Evolutionary conservation across 805 yeast species (phyloP).

Genomic region (Ogataea paradorogensis): DNA sequence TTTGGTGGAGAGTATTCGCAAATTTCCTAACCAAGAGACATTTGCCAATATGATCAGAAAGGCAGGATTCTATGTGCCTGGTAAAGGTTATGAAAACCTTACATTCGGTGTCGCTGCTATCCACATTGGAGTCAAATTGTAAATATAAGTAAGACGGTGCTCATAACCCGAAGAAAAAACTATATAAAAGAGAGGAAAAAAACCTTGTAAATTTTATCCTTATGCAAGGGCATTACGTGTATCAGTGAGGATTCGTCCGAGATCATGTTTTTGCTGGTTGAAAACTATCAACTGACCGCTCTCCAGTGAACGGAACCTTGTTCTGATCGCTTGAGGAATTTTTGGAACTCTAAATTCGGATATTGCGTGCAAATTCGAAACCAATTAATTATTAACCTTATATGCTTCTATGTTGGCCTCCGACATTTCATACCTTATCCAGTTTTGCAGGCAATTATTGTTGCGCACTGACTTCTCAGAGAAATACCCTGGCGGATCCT

Average conservation of each 20-base stretch:
- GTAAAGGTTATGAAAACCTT: constrained; percentile 87
- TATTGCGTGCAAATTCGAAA: constrained; percentile 8
- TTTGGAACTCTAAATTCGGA: constrained; percentile 47
- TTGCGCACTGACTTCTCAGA: constrained; percentile 36
- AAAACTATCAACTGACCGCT: constrained; percentile 96
- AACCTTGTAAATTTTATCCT: constrained; percentile 46
- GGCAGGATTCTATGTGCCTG: constrained; percentile 92
- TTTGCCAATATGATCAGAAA: constrained; percentile 89
- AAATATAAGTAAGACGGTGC: constrained; percentile 17
- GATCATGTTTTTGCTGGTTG: constrained; percentile 99
- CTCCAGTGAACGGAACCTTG: constrained; percentile 41
- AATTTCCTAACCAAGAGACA: constrained; percentile 88
- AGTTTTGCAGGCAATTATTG: constrained; percentile 68
- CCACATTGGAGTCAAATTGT: constrained; percentile 90
- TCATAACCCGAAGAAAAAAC: constrained; percentile 1
- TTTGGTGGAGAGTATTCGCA: constrained; percentile 88
- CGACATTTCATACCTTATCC: constrained; percentile 47
- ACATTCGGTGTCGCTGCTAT: constrained; percentile 95
- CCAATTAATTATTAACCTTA: neutral
- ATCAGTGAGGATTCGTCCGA: constrained; percentile 99
- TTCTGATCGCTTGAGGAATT: constrained; percentile 61
- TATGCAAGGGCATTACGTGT: constrained; percentile 99
- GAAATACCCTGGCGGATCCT: constrained; percentile 23
- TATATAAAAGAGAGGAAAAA: constrained; percentile 6
- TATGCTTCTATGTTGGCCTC: constrained; percentile 13